These are phyloP conservation scores for Sphagnum contortum DNA, from an alignment of 225 moss, liverwort and hornwort genomes.

Conservation along the genomic window DNA sequence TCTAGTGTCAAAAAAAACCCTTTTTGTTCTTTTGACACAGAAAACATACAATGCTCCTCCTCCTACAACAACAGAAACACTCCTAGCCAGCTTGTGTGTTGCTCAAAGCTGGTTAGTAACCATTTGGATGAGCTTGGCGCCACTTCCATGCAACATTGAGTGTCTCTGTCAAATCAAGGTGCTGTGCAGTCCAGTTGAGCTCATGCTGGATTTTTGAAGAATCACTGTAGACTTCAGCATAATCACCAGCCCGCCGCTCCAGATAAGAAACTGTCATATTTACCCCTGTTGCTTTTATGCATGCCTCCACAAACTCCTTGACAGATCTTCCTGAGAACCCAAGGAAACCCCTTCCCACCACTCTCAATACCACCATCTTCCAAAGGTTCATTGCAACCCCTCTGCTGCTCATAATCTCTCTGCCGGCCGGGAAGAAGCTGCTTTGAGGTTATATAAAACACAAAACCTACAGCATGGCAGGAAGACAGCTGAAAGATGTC, in stretches of 20 bases:
- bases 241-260: conserved; percentile 56
- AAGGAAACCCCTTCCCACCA: neutral
- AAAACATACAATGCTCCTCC: no score
- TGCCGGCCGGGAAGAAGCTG: no score
- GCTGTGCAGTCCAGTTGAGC: conserved; percentile 57
- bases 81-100: no score
- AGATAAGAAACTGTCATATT: conserved; percentile 42
- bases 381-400: neutral
- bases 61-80: no score
- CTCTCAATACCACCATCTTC: neutral
- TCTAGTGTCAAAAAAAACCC: no score
- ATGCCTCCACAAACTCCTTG: conserved; percentile 47
- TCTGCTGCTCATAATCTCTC: no score
- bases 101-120: conserved; percentile 12
- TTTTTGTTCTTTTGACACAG: no score
- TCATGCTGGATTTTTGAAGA: conserved; percentile 51
- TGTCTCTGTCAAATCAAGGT: conserved; percentile 45
- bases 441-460: no score
- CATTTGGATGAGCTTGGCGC: conserved; percentile 50
- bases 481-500: neutral
- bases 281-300: conserved; percentile 40
- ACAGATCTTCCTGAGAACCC: conserved; percentile 38
- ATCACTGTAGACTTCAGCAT: conserved; percentile 73
- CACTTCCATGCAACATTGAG: conserved; percentile 56
- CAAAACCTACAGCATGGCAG: no score